phyloP scores from a whole-genome alignment of 345 rosid genomes.

The Sisymbrium altissimum region DNA sequence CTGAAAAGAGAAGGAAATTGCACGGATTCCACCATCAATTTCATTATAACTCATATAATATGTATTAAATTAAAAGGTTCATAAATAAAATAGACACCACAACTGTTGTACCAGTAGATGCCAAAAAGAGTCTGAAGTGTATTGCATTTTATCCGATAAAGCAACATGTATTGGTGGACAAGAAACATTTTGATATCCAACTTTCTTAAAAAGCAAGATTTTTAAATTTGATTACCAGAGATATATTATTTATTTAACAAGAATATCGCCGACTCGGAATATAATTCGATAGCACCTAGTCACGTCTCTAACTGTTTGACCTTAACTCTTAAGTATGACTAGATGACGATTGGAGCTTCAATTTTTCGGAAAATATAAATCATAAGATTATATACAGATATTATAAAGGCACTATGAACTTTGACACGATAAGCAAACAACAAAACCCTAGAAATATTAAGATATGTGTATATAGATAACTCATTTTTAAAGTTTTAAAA shows the following conservation, averaged over 20 bases:
- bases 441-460: not conserved
- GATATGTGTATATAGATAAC: too few species aligned
- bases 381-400: not conserved
- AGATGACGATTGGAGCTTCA: not conserved
- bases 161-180: not conserved
- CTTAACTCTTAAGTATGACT: not conserved
- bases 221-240: not conserved
- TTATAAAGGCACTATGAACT: not conserved
- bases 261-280: not conserved
- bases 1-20: constrained; percentile 5
- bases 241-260: not conserved
- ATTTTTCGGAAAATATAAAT: not conserved
- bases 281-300: not conserved
- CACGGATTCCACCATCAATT: not conserved
- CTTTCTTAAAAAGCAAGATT: not conserved
- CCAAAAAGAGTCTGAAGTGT: not conserved
- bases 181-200: not conserved
- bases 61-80: not conserved
- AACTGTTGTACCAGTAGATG: not conserved
- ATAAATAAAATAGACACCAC: not conserved
- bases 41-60: not conserved
- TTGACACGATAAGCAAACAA: not conserved
- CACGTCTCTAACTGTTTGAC: not conserved
- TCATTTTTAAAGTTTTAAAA: not conserved
- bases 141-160: not conserved